Evolutionary conservation across 1,284 basidiomycete species (phyloP).

Genomic region (Amylostereum areolatum): DNA sequence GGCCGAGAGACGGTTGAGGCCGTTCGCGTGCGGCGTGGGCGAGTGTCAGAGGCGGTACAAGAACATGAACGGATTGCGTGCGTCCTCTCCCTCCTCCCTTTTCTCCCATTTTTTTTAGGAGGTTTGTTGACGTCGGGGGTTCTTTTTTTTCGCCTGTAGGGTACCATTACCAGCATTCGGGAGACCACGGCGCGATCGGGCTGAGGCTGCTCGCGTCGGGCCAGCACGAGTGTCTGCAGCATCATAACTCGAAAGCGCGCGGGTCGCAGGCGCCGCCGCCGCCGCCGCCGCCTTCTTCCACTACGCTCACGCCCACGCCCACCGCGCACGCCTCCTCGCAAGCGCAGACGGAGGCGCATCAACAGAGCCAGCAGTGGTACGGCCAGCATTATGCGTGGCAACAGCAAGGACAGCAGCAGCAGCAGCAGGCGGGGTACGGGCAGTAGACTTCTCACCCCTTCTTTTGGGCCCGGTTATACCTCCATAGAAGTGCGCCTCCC

Average conservation of each 20-base stretch:
- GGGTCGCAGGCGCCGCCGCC: conserved; percentile 14
- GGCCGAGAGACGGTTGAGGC: conserved; percentile 74
- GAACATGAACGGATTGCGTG: conserved; percentile 91
- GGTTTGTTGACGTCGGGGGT: conserved; percentile 6
- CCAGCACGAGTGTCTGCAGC: conserved; percentile 58
- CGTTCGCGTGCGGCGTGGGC: conserved; percentile 85
- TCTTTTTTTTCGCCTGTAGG: conserved; percentile 32
- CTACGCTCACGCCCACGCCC: conserved; percentile 1
- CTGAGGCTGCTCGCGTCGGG: conserved; percentile 81
- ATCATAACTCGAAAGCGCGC: conserved; percentile 17
- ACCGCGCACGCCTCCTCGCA: not conserved
- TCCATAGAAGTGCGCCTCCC: too few relatives aligned
- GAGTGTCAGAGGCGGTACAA: conserved; percentile 93
- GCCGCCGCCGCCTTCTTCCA: conserved; percentile 11
- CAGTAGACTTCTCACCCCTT: too few relatives aligned
- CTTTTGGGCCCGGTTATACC: too few relatives aligned
- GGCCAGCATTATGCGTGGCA: conserved; percentile 1
- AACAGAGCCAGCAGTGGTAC: not conserved
- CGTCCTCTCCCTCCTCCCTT: conserved; percentile 17
- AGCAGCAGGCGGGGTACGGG: too few relatives aligned
- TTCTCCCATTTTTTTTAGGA: conserved; percentile 5
- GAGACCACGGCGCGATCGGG: conserved; percentile 88
- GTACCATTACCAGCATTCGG: conserved; percentile 97
- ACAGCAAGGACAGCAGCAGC: conserved; percentile 19
- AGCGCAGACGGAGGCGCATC: not conserved